Conservation (phyloP, 169 alveolate species). For the Cyclospora cayetanensis region DNA sequence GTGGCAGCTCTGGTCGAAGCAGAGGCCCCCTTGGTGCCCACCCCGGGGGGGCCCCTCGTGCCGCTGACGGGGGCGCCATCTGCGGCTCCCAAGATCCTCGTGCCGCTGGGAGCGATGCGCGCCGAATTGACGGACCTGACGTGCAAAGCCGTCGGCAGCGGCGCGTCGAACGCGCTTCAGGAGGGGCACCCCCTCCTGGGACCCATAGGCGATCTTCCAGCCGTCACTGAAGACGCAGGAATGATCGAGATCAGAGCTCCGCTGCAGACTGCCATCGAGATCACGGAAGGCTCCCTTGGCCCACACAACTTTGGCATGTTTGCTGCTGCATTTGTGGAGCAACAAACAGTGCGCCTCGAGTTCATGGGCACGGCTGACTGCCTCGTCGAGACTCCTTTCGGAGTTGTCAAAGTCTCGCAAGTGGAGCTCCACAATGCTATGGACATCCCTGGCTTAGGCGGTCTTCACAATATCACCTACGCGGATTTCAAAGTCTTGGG, state of each 20-base stretch:
- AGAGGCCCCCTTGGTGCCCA: neutral
- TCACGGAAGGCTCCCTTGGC: neutral
- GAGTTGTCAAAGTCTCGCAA: neutral
- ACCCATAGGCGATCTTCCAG: neutral
- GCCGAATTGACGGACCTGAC: neutral
- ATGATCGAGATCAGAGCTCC: neutral
- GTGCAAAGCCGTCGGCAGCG: neutral
- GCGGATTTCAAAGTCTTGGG: neutral
- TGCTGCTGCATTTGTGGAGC: conserved; percentile 24
- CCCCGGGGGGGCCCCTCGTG: neutral
- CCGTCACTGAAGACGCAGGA: neutral
- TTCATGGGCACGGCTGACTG: neutral
- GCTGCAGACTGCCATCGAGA: neutral
- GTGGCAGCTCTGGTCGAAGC: neutral
- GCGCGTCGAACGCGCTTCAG: neutral
- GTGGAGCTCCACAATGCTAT: neutral
- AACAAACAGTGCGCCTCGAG: neutral
- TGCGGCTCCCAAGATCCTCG: neutral
- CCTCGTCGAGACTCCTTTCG: neutral
- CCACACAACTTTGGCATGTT: neutral
- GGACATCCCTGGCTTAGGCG: neutral
- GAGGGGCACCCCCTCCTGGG: neutral
- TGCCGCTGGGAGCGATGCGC: neutral
- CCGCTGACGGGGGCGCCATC: too few species aligned
- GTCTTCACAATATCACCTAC: neutral